phyloP scores from a whole-genome alignment of 345 rosid genomes.

The Geranium rotundifolium region DNA sequence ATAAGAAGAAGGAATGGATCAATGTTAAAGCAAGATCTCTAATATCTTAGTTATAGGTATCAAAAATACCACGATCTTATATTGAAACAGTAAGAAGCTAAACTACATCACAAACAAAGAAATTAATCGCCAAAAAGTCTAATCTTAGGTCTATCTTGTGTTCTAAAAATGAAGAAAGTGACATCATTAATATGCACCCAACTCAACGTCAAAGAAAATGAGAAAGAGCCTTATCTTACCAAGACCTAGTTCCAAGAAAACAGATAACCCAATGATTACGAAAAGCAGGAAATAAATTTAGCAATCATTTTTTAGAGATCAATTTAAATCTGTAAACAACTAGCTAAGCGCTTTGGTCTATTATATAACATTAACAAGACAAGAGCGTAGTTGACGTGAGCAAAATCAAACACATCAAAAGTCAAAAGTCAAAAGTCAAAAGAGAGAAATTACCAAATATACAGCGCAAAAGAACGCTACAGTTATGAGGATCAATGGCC shows the following conservation, averaged over 20 bases:
- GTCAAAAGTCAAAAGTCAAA: conserved; percentile 7
- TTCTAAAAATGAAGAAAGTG: no score
- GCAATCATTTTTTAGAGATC: no score
- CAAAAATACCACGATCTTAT: no score
- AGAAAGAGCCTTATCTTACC: not conserved
- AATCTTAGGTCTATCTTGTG: no score
- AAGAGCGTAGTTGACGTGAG: not conserved
- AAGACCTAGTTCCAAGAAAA: not conserved
- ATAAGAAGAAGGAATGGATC: not conserved
- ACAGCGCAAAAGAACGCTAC: conserved; percentile 58
- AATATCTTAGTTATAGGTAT: no score
- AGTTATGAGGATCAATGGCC: conserved; percentile 72
- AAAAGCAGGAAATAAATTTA: no score
- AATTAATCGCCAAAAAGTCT: no score
- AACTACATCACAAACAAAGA: no score
- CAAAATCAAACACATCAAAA: conserved; percentile 2
- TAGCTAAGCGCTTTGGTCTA: not conserved
- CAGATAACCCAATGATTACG: no score
- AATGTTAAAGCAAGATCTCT: not conserved
- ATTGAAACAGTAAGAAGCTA: no score
- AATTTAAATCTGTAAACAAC: not conserved
- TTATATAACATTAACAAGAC: not conserved
- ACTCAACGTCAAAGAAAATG: not conserved
- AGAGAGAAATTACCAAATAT: conserved; percentile 50
- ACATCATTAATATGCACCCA: not conserved